Percentiles rank a stretch among this genome's conserved stretches.
Evolutionary conservation across 352 stramenopile species (phyloP).

Genomic region (Stephanocyclus meneghinianus): DNA sequence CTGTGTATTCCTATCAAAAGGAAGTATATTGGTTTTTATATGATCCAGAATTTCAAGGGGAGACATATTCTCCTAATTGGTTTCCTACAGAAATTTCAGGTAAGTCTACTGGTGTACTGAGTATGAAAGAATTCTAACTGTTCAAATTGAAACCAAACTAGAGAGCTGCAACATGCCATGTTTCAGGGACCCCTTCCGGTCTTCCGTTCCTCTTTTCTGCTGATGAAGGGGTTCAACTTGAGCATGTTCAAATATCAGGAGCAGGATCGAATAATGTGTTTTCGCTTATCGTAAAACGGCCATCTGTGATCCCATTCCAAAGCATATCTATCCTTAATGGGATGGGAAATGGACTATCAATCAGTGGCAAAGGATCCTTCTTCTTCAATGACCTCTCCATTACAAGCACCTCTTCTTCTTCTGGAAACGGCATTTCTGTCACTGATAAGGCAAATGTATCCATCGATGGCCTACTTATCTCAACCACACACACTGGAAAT

Average conservation of each 20-base stretch:
- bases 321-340: slow-evolving; percentile 2
- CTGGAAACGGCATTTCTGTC: background rate
- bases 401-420: background rate
- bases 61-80: background rate
- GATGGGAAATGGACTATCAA: slow-evolving; percentile 3
- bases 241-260: slow-evolving; percentile 4
- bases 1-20: background rate
- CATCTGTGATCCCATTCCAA: background rate
- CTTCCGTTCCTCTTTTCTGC: slow-evolving; percentile 1
- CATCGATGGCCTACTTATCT: background rate
- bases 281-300: background rate
- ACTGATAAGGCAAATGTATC: background rate
- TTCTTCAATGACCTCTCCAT: slow-evolving; percentile 10
- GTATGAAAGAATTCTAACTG: no score
- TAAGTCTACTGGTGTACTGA: no score
- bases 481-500: background rate
- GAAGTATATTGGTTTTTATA: slow-evolving; percentile 13
- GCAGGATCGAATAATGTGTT: background rate
- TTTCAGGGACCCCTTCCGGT: background rate
- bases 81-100: background rate
- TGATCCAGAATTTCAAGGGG: background rate
- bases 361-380: slow-evolving; percentile 3
- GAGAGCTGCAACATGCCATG: no score
- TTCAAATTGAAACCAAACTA: no score
- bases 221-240: slow-evolving; percentile 3